Conservation (phyloP, 495 filamentous ascomycete species). For the Cetradonia linearis region DNA sequence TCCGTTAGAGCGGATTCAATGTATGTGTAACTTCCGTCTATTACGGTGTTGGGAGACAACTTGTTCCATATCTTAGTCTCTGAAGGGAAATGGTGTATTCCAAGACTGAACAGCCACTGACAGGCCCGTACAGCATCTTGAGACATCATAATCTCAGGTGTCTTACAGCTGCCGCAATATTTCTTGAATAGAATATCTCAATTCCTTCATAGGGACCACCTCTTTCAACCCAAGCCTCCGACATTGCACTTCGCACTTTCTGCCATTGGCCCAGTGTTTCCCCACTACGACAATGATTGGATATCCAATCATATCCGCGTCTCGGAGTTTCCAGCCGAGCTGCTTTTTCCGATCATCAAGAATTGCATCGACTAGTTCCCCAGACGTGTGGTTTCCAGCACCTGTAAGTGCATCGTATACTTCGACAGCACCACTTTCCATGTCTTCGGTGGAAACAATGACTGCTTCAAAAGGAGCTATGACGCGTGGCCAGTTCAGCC, state of each 20-base stretch:
- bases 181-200: background rate
- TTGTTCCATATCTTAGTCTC: no score
- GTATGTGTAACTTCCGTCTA: no score
- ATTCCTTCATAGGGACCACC: background rate
- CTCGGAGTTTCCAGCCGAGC: conserved; percentile 73
- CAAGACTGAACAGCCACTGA: no score
- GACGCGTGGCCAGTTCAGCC: conserved; percentile 78
- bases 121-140: background rate
- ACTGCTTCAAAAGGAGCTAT: conserved; percentile 80
- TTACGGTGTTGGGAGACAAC: no score
- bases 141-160: background rate
- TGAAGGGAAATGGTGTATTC: no score
- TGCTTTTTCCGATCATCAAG: conserved; percentile 66
- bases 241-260: conserved; percentile 67
- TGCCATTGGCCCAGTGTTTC: conserved; percentile 55
- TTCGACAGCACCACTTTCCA: conserved; percentile 40
- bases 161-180: conserved; percentile 1
- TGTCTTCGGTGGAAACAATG: conserved; percentile 48
- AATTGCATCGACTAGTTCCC: conserved; percentile 44
- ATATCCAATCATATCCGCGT: conserved; percentile 84
- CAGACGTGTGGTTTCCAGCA: background rate
- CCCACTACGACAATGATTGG: conserved; percentile 74
- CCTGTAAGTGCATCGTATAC: conserved; percentile 17
- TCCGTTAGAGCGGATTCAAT: no score
- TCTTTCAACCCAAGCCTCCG: conserved; percentile 39